Percentiles rank a stretch among this genome's conserved stretches.
Evolutionary conservation across 352 stramenopile species (phyloP).

Genomic region (Phytophthora aleatoria): DNA sequence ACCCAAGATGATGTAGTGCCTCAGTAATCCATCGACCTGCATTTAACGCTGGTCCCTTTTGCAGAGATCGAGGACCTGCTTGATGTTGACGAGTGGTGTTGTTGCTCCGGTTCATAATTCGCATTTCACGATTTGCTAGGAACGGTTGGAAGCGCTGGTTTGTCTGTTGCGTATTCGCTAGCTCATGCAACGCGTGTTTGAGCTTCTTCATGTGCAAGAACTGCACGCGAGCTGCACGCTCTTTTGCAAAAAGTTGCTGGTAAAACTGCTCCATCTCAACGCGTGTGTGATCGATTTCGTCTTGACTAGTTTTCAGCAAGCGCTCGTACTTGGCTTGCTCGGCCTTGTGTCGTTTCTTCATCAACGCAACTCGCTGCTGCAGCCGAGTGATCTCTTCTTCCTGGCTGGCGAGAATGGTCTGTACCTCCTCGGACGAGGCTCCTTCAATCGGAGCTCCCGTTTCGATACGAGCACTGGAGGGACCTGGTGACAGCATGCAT

Average conservation of each 20-base stretch:
- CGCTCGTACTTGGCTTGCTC: slow-evolving; percentile 63
- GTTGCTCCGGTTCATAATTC: slow-evolving; percentile 24
- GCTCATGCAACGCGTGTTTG: slow-evolving; percentile 66
- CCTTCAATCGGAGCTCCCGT: slow-evolving; percentile 6
- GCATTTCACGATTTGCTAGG: slow-evolving; percentile 39
- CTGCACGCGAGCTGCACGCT: slow-evolving; percentile 63
- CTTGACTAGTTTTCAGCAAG: slow-evolving; percentile 42
- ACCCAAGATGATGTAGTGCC: slow-evolving; percentile 47
- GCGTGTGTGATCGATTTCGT: slow-evolving; percentile 51
- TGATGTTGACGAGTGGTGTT: neutral
- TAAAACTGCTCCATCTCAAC: slow-evolving; percentile 56
- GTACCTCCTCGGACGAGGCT: slow-evolving; percentile 29
- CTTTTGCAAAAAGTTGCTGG: slow-evolving; percentile 53
- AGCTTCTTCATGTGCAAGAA: slow-evolving; percentile 80
- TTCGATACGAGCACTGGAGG: slow-evolving; percentile 6
- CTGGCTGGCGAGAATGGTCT: slow-evolving; percentile 60
- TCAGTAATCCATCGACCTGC: slow-evolving; percentile 39
- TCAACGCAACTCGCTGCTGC: slow-evolving; percentile 57
- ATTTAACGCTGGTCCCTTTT: slow-evolving; percentile 15
- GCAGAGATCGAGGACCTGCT: slow-evolving; percentile 5
- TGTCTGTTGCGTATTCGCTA: slow-evolving; percentile 50
- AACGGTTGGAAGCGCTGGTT: slow-evolving; percentile 61
- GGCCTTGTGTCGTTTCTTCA: slow-evolving; percentile 63
- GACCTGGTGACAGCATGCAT: slow-evolving; percentile 6
- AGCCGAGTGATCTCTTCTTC: slow-evolving; percentile 72